Conservation (phyloP, 345 rosid genomes). For the Rhodomyrtus tomentosa region DNA sequence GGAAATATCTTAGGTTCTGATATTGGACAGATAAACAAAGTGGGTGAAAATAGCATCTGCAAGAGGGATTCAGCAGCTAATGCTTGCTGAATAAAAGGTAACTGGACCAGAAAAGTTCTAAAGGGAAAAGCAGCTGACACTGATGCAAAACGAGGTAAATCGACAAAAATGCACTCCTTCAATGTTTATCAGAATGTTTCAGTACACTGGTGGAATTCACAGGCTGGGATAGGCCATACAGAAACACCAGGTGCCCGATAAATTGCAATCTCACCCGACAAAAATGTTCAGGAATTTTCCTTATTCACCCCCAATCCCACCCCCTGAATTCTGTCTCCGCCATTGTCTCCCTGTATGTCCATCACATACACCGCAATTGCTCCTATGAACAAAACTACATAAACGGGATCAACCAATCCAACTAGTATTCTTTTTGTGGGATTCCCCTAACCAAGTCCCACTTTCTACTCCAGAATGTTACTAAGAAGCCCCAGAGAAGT, state of each 20-base stretch:
- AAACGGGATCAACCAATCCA: neutral
- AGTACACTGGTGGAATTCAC: neutral
- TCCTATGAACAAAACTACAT: neutral
- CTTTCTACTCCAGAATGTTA: neutral
- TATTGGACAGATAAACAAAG: neutral
- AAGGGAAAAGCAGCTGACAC: neutral
- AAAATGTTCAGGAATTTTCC: neutral
- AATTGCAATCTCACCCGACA: neutral
- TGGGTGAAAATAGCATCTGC: neutral
- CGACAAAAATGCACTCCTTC: neutral
- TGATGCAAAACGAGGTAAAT: neutral
- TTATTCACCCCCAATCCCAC: neutral
- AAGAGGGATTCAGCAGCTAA: neutral
- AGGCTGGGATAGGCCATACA: neutral
- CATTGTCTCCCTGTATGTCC: neutral
- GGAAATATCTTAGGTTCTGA: neutral
- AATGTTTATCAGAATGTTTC: neutral
- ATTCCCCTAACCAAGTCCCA: neutral
- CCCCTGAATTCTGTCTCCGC: neutral
- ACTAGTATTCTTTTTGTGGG: neutral
- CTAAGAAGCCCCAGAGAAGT: neutral
- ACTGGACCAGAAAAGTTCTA: neutral
- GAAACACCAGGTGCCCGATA: neutral
- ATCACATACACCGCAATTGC: neutral
- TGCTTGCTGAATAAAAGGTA: neutral